Conservation (phyloP, 2,329 filamentous ascomycete species). For the Aspergillaceae sp. region DNA sequence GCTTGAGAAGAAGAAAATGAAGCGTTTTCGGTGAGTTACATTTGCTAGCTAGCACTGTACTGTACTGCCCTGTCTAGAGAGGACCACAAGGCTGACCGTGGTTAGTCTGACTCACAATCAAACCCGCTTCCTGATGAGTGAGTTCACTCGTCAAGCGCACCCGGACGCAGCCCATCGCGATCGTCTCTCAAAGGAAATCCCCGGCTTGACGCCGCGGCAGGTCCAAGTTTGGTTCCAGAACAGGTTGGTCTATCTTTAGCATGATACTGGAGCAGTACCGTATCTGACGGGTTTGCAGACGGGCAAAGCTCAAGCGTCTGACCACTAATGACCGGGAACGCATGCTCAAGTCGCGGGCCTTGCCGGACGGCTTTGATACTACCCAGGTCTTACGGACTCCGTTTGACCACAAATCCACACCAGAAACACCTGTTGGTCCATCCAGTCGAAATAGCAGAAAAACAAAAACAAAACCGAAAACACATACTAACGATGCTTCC, state of each 20-base stretch:
- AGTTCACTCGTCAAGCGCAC: conserved; percentile 90
- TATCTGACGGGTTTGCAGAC: conserved; percentile 30
- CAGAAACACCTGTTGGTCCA: conserved; percentile 43
- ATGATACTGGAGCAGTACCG: neutral
- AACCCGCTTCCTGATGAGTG: conserved; percentile 95
- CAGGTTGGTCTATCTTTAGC: conserved; percentile 50
- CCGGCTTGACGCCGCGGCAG: conserved; percentile 80
- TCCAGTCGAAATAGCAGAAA: conserved; percentile 33
- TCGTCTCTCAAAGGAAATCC: conserved; percentile 78
- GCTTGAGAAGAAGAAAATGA: conserved; percentile 36
- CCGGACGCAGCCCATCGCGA: conserved; percentile 87
- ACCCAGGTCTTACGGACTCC: conserved; percentile 50
- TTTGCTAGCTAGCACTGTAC: neutral
- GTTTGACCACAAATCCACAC: conserved; percentile 38
- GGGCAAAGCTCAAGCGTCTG: conserved; percentile 54
- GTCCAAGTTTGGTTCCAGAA: conserved; percentile 99
- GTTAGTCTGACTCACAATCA: conserved; percentile 84
- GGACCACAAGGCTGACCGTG: neutral
- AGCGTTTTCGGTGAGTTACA: conserved; percentile 31
- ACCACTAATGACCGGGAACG: conserved; percentile 54
- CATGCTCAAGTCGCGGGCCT: conserved; percentile 51
- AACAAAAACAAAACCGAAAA: neutral
- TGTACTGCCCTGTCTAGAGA: neutral
- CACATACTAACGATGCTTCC: neutral
- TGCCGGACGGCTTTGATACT: conserved; percentile 54